Base-by-base conservation (phyloP, 75 land plant genomes). In the Cryptomeria japonica region DNA sequence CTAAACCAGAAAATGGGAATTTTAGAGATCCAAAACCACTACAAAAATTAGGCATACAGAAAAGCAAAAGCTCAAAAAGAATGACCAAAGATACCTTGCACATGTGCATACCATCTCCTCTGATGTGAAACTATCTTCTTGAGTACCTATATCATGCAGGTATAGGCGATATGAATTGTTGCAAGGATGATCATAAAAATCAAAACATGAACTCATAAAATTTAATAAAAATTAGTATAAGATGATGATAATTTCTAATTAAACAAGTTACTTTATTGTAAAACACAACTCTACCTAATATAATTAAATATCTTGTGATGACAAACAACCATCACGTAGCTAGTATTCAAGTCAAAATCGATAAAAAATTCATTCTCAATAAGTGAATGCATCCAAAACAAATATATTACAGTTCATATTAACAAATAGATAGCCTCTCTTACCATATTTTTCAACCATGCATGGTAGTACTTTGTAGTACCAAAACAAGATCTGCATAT, bases 91-190 rank as follows among this genome's bases (percentile, higher is more conserved):
- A 46, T 89, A 96, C 98, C 96, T 94, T 85, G 96, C 93, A 79
- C 93, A 95, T 16, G 95, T 91, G 61, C 96, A 91, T 84, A 95
- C 87, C 73, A 94, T 92, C 88, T 96, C 98, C 86, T 96, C 98
- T 89, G 95, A 95, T 14, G 96, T 94, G 84, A 94, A 96, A 87
- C 97, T 95, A 86, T 96, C 97, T 68, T 95, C 98, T 77, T 94
- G 95, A 19, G 94, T 89, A 72, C 98, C 98, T 87, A 93, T 84
- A 82, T 95, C 98, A 89, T 96, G 98, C 93, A 96, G 89, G 89
- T 96, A 96, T 39, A 96, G 78, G 89, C 97, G 95, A 91, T 96
- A 97, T 61, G 97, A 97, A 90, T 95, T 96, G 90, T 76, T 96
- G 92, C 98, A 96, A 36, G 94, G 91, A 96, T 96, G 91, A 32